These are phyloP conservation scores for Jaltomata sinuosa DNA, from an alignment of 257 asterid genomes.

Conservation along the genomic window DNA sequence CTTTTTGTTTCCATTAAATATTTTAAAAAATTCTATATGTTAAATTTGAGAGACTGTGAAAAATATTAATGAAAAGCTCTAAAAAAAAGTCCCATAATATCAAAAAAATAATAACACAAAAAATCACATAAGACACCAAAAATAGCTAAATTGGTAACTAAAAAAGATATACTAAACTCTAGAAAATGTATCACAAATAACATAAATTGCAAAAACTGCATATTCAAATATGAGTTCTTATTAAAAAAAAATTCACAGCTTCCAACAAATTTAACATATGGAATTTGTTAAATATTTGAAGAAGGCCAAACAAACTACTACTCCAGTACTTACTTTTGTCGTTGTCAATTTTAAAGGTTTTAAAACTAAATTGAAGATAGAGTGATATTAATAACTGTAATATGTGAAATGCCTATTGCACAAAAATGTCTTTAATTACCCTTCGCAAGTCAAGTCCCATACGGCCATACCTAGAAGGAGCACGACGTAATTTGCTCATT, in stretches of 20 bases:
- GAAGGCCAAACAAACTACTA: background rate
- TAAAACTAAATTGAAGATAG: background rate
- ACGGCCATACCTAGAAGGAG: background rate
- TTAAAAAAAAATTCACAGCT: too few relatives aligned
- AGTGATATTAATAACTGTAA: too few relatives aligned
- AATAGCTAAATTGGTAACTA: too few relatives aligned
- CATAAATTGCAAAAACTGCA: too few relatives aligned
- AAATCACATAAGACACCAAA: too few relatives aligned
- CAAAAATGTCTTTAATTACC: too few relatives aligned
- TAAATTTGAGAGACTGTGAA: background rate
- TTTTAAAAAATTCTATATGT: background rate
- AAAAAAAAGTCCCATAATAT: background rate
- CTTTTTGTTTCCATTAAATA: background rate
- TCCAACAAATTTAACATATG: too few relatives aligned
- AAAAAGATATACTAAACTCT: background rate
- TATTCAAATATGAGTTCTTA: too few relatives aligned
- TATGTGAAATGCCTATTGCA: too few relatives aligned
- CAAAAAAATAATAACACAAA: too few relatives aligned
- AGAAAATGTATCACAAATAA: too few relatives aligned
- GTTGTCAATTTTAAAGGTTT: background rate
- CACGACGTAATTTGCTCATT: background rate
- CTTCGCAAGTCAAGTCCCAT: background rate
- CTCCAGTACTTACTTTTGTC: background rate
- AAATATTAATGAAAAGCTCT: background rate
- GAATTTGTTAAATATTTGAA: too few relatives aligned